Evolutionary conservation across 495 filamentous ascomycete species (phyloP).

Genomic region (Ramalina intermedia): DNA sequence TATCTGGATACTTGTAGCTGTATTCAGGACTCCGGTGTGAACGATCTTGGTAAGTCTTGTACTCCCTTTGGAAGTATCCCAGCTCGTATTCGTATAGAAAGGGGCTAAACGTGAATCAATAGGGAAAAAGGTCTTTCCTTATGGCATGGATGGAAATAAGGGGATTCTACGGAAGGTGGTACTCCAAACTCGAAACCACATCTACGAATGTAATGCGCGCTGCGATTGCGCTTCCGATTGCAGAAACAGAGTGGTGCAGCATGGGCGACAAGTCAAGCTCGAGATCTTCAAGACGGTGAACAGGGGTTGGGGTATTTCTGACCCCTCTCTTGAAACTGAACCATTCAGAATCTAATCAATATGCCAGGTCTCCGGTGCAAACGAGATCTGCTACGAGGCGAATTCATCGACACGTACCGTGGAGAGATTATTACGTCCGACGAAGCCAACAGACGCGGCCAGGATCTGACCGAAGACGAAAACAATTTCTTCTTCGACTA

Average conservation of each 20-base stretch:
- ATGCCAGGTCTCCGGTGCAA: constrained; percentile 50
- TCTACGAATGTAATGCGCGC: constrained; percentile 68
- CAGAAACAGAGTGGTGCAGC: constrained; percentile 68
- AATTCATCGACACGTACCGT: constrained; percentile 80
- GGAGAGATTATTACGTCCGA: constrained; percentile 71
- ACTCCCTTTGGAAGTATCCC: neutral
- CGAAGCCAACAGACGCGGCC: constrained; percentile 46
- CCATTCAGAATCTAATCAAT: constrained; percentile 5
- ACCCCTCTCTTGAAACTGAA: neutral
- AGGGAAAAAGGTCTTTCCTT: constrained; percentile 25
- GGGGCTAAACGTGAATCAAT: too few relatives aligned
- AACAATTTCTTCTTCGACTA: constrained; percentile 71
- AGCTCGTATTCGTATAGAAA: neutral
- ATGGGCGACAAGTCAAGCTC: constrained; percentile 56
- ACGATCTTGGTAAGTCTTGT: too few relatives aligned
- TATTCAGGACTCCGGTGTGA: constrained; percentile 2
- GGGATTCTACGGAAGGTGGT: constrained; percentile 8
- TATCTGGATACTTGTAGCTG: constrained; percentile 21
- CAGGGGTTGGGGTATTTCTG: constrained; percentile 63
- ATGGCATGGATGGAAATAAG: constrained; percentile 10
- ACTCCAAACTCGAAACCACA: constrained; percentile 21
- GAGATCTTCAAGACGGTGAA: constrained; percentile 68
- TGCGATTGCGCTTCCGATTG: constrained; percentile 57
- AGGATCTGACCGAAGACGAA: constrained; percentile 28
- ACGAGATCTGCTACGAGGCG: constrained; percentile 53